Conservation (phyloP, 108 stramenopile species). For the Cyclotella kingstonii region DNA sequence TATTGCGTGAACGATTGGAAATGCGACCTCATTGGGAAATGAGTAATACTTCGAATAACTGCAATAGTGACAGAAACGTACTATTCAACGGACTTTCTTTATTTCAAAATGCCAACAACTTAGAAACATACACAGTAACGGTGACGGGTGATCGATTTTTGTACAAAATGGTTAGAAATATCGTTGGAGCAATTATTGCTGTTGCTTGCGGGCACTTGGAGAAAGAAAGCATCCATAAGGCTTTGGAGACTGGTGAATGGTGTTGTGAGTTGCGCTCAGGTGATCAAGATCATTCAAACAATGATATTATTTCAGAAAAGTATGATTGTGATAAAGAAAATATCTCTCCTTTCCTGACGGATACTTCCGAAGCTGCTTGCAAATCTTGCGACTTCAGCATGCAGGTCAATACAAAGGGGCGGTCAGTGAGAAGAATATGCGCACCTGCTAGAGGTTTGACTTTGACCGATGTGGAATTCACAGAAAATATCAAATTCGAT, state of each 20-base stretch:
- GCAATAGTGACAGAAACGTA: conserved; percentile 12
- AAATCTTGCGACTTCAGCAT: neutral
- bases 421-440: conserved; percentile 28
- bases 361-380: no score
- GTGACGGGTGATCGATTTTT: conserved; percentile 79
- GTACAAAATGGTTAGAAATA: conserved; percentile 80
- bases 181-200: conserved; percentile 76
- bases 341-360: no score
- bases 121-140: conserved; percentile 42
- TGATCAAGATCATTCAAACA: neutral
- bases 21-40: conserved; percentile 43
- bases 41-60: neutral
- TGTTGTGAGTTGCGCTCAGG: conserved; percentile 4
- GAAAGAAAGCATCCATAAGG: conserved; percentile 44
- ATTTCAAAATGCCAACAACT: conserved; percentile 15
- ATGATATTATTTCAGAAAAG: neutral
- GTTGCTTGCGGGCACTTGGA: conserved; percentile 50
- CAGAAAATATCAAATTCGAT: conserved; percentile 25
- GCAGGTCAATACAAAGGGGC: neutral
- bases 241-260: conserved; percentile 37
- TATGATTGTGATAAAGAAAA: conserved; percentile 3
- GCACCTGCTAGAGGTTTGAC: conserved; percentile 47
- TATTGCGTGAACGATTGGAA: conserved; percentile 22
- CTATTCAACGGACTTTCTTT: neutral
- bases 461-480: conserved; percentile 23